phyloP scores from a whole-genome alignment of 345 rosid genomes.

The Brassica rapa region DNA sequence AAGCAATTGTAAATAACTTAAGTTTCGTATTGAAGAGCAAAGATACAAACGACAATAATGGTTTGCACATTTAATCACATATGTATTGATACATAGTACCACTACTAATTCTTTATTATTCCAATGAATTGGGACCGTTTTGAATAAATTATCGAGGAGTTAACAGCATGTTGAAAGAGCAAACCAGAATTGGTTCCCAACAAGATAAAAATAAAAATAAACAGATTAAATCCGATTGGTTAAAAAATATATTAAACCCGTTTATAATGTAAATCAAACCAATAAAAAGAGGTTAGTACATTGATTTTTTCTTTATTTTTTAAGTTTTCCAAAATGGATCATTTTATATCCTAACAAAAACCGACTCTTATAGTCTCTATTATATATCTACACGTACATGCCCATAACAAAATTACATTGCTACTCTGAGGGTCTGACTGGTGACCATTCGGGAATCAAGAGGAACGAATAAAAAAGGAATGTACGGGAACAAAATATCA shows the following conservation, averaged over 20 bases:
- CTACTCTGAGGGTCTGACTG: too few relatives aligned
- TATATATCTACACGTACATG: too few relatives aligned
- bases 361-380: too few relatives aligned
- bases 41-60: neutral
- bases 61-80: neutral
- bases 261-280: neutral
- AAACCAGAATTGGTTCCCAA: neutral
- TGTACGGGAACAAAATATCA: too few relatives aligned
- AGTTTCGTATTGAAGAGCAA: neutral
- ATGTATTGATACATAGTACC: neutral
- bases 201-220: neutral
- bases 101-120: slow-evolving; percentile 6
- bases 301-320: too few relatives aligned
- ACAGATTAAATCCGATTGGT: neutral
- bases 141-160: slow-evolving; percentile 8
- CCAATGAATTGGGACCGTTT: slow-evolving; percentile 30
- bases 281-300: too few relatives aligned
- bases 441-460: too few relatives aligned
- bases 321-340: too few relatives aligned
- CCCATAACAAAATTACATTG: too few relatives aligned
- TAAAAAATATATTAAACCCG: neutral
- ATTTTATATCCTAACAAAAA: too few relatives aligned
- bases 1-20: slow-evolving; percentile 5
- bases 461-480: too few relatives aligned
- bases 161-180: neutral